Conservation (phyloP, 1,139 yeast genomes). For the Hanseniaspora sp. region DNA sequence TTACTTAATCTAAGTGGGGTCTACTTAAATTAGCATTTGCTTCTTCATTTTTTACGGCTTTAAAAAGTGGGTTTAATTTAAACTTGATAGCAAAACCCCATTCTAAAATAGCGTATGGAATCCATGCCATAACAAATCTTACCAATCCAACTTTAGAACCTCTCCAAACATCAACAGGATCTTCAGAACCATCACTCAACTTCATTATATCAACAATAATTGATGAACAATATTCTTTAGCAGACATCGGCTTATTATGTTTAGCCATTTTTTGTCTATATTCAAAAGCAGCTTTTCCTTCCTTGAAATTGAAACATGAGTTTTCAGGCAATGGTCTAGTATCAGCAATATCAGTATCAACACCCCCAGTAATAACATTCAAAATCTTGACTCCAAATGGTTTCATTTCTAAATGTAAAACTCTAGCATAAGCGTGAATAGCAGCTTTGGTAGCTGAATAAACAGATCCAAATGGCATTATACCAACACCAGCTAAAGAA, state of each 20-base stretch:
- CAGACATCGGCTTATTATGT: constrained; percentile 47
- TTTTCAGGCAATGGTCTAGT: constrained; percentile 44
- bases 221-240: constrained; percentile 36
- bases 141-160: constrained; percentile 42
- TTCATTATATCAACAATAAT: not conserved
- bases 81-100: constrained; percentile 39
- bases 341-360: constrained; percentile 50
- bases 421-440: constrained; percentile 56
- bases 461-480: constrained; percentile 61
- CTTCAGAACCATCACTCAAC: constrained; percentile 32
- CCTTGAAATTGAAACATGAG: constrained; percentile 46
- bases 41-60: constrained; percentile 22
- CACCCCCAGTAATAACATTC: constrained; percentile 61
- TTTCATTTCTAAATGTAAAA: constrained; percentile 53
- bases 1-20: constrained; percentile 1
- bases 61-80: constrained; percentile 33
- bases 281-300: constrained; percentile 40
- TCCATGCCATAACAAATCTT: constrained; percentile 28
- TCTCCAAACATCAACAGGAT: constrained; percentile 42
- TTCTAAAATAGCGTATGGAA: constrained; percentile 44
- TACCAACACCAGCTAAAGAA: constrained; percentile 52
- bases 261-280: constrained; percentile 52
- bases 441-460: constrained; percentile 73
- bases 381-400: constrained; percentile 66
- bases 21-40: constrained; percentile 7